Evolutionary conservation across 768 basidiomycete genomes (phyloP).

Genomic region (Pholiota microspora): DNA sequence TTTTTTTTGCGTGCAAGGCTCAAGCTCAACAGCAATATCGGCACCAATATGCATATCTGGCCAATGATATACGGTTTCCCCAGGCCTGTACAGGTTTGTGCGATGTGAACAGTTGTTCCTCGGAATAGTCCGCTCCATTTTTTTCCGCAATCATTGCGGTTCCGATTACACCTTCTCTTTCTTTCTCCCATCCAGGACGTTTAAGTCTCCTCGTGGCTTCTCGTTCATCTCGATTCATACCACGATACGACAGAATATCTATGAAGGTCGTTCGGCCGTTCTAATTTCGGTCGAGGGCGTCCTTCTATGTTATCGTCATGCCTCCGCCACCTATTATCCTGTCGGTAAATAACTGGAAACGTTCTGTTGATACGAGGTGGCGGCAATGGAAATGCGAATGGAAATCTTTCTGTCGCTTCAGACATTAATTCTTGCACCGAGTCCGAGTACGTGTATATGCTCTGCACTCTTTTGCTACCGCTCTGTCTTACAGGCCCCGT

Average conservation of each 20-base stretch:
- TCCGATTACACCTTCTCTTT: not conserved
- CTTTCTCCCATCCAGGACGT: not conserved
- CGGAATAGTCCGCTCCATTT: slow-evolving; percentile 1
- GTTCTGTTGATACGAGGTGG: not conserved
- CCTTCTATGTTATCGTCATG: not conserved
- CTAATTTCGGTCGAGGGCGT: slow-evolving; percentile 3
- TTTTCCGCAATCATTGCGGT: slow-evolving; percentile 3
- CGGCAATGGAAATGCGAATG: not conserved
- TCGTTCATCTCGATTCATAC: not conserved
- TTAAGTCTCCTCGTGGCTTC: not conserved
- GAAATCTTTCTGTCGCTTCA: not conserved
- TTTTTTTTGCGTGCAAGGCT: not conserved
- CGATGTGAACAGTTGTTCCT: not conserved
- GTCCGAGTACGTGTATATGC: slow-evolving; percentile 1
- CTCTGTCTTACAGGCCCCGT: not conserved
- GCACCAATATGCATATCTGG: not conserved
- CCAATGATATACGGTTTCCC: not conserved
- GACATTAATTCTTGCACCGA: not conserved
- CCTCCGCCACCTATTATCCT: not conserved
- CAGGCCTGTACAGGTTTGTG: too few relatives aligned
- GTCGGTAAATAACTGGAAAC: not conserved
- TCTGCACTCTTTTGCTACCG: not conserved
- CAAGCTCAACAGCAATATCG: not conserved
- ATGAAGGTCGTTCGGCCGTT: not conserved
- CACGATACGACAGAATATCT: not conserved